Evolutionary conservation across 1,139 yeast species (phyloP).

Genomic region (Debaryomyces coudertii): DNA sequence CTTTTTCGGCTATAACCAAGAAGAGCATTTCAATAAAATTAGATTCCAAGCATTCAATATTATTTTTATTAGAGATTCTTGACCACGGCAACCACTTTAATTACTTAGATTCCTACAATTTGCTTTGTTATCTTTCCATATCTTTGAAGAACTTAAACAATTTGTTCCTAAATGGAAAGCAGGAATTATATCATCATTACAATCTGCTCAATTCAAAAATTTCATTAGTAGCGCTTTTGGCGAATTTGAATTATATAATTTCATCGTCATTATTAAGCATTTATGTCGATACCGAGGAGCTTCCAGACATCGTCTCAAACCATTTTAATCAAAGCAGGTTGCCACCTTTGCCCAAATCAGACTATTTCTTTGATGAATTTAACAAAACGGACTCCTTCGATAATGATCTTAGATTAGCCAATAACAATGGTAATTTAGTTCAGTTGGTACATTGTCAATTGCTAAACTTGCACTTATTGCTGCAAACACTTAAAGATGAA

Average conservation of each 20-base stretch:
- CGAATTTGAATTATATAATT: constrained; percentile 24
- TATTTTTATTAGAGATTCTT: constrained; percentile 27
- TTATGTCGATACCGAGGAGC: constrained; percentile 13
- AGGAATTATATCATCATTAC: constrained; percentile 22
- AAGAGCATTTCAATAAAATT: background rate
- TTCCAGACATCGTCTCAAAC: constrained; percentile 21
- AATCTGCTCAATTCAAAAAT: constrained; percentile 28
- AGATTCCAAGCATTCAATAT: constrained; percentile 13
- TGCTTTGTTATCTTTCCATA: constrained; percentile 10
- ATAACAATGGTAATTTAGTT: constrained; percentile 11
- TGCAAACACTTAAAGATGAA: constrained; percentile 21
- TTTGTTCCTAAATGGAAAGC: constrained; percentile 13
- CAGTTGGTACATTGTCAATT: constrained; percentile 15
- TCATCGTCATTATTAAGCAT: constrained; percentile 20
- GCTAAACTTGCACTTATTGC: constrained; percentile 16
- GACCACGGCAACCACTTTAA: constrained; percentile 28
- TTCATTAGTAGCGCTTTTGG: constrained; percentile 24
- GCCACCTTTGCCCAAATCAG: constrained; percentile 36
- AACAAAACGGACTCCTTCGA: constrained; percentile 15
- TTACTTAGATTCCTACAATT: constrained; percentile 14
- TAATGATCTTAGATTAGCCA: constrained; percentile 9
- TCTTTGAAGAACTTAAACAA: constrained; percentile 12
- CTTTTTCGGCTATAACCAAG: background rate
- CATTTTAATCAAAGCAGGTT: constrained; percentile 22
- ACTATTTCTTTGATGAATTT: constrained; percentile 17